phyloP scores from a whole-genome alignment of 23 red algal genomes.

The Agarophyton chilense region DNA sequence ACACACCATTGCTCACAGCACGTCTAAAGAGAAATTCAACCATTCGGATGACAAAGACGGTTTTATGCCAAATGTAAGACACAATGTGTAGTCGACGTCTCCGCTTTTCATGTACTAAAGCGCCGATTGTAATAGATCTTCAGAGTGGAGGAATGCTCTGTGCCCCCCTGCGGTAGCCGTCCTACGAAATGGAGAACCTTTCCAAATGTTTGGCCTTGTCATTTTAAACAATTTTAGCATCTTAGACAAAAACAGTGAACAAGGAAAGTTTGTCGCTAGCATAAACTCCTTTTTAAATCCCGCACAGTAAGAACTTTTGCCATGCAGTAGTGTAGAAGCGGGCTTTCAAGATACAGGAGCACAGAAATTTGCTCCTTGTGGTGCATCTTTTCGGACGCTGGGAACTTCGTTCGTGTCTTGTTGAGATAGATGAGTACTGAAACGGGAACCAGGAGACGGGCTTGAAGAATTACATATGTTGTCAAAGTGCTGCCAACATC shows the following conservation, averaged over 20 bases:
- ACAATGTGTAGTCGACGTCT: background rate
- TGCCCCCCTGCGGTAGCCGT: background rate
- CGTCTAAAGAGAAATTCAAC: background rate
- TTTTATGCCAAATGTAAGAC: background rate
- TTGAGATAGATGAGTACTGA: no score
- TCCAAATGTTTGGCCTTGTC: background rate
- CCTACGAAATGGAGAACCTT: background rate
- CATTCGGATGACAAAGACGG: background rate
- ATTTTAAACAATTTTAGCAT: background rate
- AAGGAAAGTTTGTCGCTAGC: background rate
- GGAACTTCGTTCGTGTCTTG: no score
- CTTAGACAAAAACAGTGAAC: background rate
- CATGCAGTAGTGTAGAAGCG: background rate
- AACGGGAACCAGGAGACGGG: no score
- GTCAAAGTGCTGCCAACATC: no score
- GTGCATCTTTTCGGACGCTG: no score
- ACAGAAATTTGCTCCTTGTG: no score
- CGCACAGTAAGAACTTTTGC: background rate
- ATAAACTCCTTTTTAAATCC: background rate
- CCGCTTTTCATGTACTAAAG: constrained; percentile 14
- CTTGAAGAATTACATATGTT: no score
- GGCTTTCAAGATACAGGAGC: no score
- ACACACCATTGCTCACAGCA: background rate
- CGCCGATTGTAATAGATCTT: background rate
- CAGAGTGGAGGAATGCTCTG: background rate